Conservation (phyloP, 177 flowering plant genomes). For the Vitis hybrid region DNA sequence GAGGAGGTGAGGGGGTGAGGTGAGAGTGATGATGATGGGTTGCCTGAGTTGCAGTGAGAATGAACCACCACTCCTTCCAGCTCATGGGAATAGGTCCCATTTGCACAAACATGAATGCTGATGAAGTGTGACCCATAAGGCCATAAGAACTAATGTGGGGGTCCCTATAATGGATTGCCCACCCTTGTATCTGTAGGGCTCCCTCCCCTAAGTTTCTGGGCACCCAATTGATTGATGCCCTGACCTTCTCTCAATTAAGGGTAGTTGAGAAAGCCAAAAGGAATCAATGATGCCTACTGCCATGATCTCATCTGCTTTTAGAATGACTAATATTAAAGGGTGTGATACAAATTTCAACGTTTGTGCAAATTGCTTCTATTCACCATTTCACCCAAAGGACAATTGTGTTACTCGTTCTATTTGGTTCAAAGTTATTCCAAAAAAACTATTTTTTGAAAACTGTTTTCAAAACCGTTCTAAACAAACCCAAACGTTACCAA, state of each 20-base stretch:
- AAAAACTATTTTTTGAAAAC: too few species aligned
- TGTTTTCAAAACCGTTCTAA: too few species aligned
- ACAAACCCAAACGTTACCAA: too few species aligned
- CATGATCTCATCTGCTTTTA: conserved; percentile 2
- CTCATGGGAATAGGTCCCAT: conserved; percentile 2
- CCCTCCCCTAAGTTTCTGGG: conserved; percentile 6
- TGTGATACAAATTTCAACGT: not conserved
- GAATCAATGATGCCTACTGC: conserved; percentile 2
- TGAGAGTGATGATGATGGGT: conserved; percentile 6
- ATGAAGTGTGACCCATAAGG: conserved; percentile 10
- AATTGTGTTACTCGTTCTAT: too few species aligned
- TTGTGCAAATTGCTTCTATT: too few species aligned
- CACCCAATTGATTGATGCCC: not conserved
- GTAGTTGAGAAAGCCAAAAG: conserved; percentile 5
- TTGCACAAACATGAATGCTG: conserved; percentile 23
- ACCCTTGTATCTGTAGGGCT: conserved; percentile 2
- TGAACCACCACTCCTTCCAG: not conserved
- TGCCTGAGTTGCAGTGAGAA: not conserved
- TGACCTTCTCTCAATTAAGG: conserved; percentile 7
- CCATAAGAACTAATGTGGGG: not conserved
- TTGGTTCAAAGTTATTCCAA: not conserved
- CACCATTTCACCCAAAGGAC: too few species aligned
- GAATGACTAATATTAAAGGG: too few species aligned
- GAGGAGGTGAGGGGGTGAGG: not conserved
- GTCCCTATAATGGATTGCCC: conserved; percentile 7